Base-by-base conservation (phyloP, 2,329 filamentous ascomycete genomes). In the Ascochyta viciae-villosae region DNA sequence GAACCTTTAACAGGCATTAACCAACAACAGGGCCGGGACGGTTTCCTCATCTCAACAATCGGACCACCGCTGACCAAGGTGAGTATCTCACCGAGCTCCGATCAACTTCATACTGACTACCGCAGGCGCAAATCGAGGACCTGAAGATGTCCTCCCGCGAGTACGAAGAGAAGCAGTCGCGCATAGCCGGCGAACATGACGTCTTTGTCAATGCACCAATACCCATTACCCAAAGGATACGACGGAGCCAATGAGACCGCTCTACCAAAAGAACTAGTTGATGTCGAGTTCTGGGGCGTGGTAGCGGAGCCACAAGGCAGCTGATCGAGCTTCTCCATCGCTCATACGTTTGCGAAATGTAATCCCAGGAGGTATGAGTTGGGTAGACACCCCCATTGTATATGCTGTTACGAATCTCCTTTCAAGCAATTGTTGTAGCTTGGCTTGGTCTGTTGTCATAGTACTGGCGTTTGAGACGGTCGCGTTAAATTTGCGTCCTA, bases 11-110 rank as follows among this genome's bases (percentile, higher is more conserved):
- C 7, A 31, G 57, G 52, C 31, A 43, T 63, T 72, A 48, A 74
- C 49, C 12, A 22, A 22, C 22, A 52, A 12, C 49, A 78, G 76
- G 76, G 76, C 50, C 70, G 76, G 22, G 76, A 78, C 61, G 76
- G 76, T 5, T 78, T 78, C 46, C 66, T 78, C 16, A 70, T 78
- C 27, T 77, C 76, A 15, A 77, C 76, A 4, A 61, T 71, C 24
- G 76, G 75, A 7, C 74, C 74, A 23, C 70, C 76, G 27, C 64
- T 78, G 60, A 78, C 76, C n/a, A 74, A 77, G 70, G 76, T 78
- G 71, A 37, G 27, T 15, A 10, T 10, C 37, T 5, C 41, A 22
- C 15, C 23, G 15, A 42, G 2, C 3, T 16, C 10, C 6, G 6
- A 22, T 8, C 10, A 6, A 6, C 22, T 43, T 49, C 41, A 15